Conservation (phyloP, 2,329 filamentous ascomycete genomes). For the Fusarium newnesense region DNA sequence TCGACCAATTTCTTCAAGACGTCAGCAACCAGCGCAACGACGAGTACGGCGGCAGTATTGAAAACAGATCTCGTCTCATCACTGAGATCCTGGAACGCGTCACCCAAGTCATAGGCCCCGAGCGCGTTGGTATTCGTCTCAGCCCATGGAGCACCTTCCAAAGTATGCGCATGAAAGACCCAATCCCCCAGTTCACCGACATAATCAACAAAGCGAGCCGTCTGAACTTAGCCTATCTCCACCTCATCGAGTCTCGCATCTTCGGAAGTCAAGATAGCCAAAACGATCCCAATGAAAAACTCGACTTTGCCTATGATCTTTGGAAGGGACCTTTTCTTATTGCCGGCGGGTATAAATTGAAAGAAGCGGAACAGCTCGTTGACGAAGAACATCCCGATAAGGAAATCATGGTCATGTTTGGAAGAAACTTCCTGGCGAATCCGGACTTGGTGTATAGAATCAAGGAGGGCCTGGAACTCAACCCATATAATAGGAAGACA, state of each 20-base stretch:
- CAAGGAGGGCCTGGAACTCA: slow-evolving; percentile 42
- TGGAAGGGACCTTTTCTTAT: slow-evolving; percentile 49
- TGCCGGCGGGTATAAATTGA: slow-evolving; percentile 48
- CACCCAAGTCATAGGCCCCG: too few species aligned
- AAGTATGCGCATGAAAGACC: slow-evolving; percentile 71
- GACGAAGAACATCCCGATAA: slow-evolving; percentile 45
- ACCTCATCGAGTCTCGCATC: slow-evolving; percentile 69
- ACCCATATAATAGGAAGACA: slow-evolving; percentile 38
- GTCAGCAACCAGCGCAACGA: slow-evolving; percentile 62
- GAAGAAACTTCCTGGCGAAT: slow-evolving; percentile 47
- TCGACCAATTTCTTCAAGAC: slow-evolving; percentile 68
- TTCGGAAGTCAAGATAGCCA: slow-evolving; percentile 52
- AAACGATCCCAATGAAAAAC: slow-evolving; percentile 45
- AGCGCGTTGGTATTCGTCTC: slow-evolving; percentile 66
- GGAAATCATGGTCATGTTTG: slow-evolving; percentile 50
- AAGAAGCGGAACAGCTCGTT: slow-evolving; percentile 41
- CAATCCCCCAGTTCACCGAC: slow-evolving; percentile 71
- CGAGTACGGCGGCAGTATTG: slow-evolving; percentile 61
- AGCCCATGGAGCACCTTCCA: slow-evolving; percentile 71
- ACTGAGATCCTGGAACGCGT: slow-evolving; percentile 58
- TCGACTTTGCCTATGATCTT: slow-evolving; percentile 49
- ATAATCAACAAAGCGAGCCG: slow-evolving; percentile 61
- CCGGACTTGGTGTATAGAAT: slow-evolving; percentile 43
- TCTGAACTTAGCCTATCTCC: slow-evolving; percentile 68
- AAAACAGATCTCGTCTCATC: slow-evolving; percentile 64